Conservation (phyloP, 2,329 filamentous ascomycete genomes). For the Sporothrix protearum region DNA sequence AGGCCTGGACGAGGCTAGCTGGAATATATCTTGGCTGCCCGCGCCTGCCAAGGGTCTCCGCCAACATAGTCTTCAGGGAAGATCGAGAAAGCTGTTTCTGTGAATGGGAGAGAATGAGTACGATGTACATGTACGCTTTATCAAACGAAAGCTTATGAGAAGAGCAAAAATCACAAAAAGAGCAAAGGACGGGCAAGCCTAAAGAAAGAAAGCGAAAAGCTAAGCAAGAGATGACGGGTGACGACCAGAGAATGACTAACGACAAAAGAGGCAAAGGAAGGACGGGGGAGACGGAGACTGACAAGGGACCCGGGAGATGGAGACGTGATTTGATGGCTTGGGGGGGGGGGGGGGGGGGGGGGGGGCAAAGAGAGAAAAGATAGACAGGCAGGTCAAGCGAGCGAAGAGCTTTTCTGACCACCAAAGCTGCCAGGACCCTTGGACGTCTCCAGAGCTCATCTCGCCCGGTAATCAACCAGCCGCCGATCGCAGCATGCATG, state of each 20-base stretch:
- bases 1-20: background rate
- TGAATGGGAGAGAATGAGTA: no score
- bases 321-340: background rate
- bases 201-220: background rate
- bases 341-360: background rate
- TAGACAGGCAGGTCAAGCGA: background rate
- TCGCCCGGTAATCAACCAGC: constrained; percentile 10
- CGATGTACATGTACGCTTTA: background rate
- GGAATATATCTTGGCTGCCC: background rate
- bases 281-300: background rate
- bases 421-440: constrained; percentile 4
- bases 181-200: background rate
- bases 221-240: background rate
- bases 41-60: background rate
- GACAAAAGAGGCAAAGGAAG: background rate
- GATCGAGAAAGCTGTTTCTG: background rate
- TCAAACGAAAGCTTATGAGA: background rate
- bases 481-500: background rate
- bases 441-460: background rate
- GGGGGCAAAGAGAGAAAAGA: no score
- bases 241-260: no score
- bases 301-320: background rate
- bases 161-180: background rate
- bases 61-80: background rate
- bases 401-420: background rate